These are phyloP conservation scores for Aphanomyces euteiches DNA, from an alignment of 352 stramenopile species.

Conservation along the genomic window DNA sequence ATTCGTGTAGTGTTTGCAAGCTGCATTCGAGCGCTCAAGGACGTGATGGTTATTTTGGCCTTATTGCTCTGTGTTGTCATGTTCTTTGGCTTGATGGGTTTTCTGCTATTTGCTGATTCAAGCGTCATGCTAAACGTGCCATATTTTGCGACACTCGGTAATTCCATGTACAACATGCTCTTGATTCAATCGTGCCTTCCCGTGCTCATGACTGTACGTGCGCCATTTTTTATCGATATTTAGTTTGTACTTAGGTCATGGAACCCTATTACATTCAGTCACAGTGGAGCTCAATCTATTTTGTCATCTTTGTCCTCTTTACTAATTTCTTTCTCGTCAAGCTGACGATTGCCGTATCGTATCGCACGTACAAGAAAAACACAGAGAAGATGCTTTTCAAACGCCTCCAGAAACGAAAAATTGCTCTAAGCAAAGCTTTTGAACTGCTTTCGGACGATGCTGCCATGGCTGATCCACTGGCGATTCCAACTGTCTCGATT, in stretches of 20 bases:
- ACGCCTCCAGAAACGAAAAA: constrained; percentile 78
- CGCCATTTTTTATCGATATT: neutral
- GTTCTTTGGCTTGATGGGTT: constrained; percentile 75
- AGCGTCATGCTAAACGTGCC: constrained; percentile 47
- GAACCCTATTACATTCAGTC: constrained; percentile 75
- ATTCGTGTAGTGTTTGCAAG: constrained; percentile 83
- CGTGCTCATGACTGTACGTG: constrained; percentile 49
- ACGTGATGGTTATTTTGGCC: constrained; percentile 66
- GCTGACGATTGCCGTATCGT: constrained; percentile 79
- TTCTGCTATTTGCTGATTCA: constrained; percentile 71
- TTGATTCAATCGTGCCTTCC: constrained; percentile 75
- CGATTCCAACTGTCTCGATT: constrained; percentile 41
- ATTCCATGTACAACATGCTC: constrained; percentile 79
- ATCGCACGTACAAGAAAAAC: constrained; percentile 83
- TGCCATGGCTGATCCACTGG: constrained; percentile 11
- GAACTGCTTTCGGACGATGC: constrained; percentile 53
- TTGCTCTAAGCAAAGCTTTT: constrained; percentile 67
- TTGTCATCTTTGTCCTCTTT: constrained; percentile 73
- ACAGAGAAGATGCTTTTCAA: constrained; percentile 84
- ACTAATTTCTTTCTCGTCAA: constrained; percentile 81
- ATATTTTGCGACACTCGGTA: constrained; percentile 66
- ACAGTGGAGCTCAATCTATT: constrained; percentile 76
- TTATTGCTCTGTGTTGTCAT: constrained; percentile 70
- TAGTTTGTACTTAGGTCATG: constrained; percentile 48
- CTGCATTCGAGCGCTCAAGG: constrained; percentile 63